Conservation (phyloP, 208 protist species). For the Giardia duodenalis region DNA sequence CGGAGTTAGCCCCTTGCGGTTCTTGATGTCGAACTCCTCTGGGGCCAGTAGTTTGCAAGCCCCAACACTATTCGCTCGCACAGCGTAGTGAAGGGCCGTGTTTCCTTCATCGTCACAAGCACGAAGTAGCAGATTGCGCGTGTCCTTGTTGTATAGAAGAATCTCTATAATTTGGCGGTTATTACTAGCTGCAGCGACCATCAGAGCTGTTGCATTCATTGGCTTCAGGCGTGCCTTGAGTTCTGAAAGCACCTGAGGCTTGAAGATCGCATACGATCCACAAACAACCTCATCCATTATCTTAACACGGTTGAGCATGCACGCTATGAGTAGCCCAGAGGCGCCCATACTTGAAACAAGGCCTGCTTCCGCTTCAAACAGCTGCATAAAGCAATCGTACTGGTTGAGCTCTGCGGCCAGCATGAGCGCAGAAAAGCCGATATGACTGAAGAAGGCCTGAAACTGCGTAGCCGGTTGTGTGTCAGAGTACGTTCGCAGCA, state of each 20-base stretch:
- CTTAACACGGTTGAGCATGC: neutral
- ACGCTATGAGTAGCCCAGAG: neutral
- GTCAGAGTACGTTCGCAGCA: neutral
- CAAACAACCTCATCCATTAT: neutral
- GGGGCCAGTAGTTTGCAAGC: neutral
- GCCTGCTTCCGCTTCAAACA: neutral
- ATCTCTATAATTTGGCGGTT: constrained; percentile 2
- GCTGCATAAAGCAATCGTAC: neutral
- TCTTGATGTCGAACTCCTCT: neutral
- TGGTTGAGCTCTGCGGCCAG: neutral
- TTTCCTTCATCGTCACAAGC: neutral
- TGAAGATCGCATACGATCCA: neutral
- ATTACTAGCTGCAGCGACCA: neutral
- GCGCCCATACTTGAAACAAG: neutral
- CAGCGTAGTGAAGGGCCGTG: neutral
- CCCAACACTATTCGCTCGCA: neutral
- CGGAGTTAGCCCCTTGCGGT: neutral
- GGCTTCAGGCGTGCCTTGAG: neutral
- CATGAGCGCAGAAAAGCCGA: neutral
- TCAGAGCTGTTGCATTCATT: neutral
- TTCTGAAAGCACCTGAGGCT: neutral
- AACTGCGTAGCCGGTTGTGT: neutral
- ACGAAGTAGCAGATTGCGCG: neutral
- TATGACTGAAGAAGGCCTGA: neutral
- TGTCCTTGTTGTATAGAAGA: neutral